Evolutionary conservation across 2,329 filamentous ascomycete species (phyloP).

Genomic region (Aspergillus sp.): DNA sequence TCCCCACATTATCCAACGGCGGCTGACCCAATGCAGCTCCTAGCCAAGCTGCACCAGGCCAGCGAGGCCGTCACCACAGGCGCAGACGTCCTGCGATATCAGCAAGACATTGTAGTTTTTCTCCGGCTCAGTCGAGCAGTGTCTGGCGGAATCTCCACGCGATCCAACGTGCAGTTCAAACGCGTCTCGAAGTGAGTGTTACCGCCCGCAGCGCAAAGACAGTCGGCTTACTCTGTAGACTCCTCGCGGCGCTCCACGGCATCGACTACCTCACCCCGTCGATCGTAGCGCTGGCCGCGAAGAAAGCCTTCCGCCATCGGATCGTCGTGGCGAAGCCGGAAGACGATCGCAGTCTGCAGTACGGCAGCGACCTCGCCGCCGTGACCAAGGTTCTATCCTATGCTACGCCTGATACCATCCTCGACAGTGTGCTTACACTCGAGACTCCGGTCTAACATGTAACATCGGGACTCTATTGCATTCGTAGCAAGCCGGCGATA

Average conservation of each 20-base stretch:
- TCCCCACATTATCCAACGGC: neutral
- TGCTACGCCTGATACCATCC: slow-evolving; percentile 54
- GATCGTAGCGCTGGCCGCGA: slow-evolving; percentile 75
- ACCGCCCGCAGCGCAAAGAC: neutral
- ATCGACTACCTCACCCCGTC: slow-evolving; percentile 80
- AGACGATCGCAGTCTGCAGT: slow-evolving; percentile 85
- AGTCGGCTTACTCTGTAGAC: slow-evolving; percentile 13
- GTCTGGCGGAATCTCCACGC: slow-evolving; percentile 71
- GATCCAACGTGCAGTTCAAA: slow-evolving; percentile 75
- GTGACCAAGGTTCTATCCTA: slow-evolving; percentile 65
- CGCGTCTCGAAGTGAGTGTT: slow-evolving; percentile 58
- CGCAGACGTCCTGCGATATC: slow-evolving; percentile 77
- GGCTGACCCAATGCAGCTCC: slow-evolving; percentile 17
- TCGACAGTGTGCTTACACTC: slow-evolving; percentile 59
- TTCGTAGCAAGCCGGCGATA: no score
- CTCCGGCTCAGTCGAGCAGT: slow-evolving; percentile 86
- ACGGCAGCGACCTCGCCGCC: slow-evolving; percentile 76
- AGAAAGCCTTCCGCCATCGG: slow-evolving; percentile 85
- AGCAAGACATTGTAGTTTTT: slow-evolving; percentile 84
- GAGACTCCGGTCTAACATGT: slow-evolving; percentile 55
- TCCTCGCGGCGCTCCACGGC: slow-evolving; percentile 75
- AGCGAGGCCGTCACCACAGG: slow-evolving; percentile 62
- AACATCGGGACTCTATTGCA: no score
- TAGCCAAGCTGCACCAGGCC: slow-evolving; percentile 61
- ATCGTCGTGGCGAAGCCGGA: slow-evolving; percentile 67